Evolutionary conservation across 176 grass and related monocot genomes (phyloP), one percentile per base, ranked within the genome.

Genomic region (Cenchrus purpureus): DNA sequence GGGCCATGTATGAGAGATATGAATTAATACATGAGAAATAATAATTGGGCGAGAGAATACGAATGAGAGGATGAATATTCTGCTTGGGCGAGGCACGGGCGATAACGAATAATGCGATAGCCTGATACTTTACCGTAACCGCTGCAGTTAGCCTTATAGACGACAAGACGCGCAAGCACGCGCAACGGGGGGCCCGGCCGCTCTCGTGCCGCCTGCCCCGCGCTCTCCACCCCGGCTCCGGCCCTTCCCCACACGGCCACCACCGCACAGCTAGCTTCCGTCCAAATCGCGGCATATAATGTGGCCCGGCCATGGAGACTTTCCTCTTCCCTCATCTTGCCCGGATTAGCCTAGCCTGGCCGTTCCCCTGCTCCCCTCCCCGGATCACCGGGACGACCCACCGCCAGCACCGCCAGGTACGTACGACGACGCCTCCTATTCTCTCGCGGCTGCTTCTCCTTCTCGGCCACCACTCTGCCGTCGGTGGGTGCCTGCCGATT

Each of bases 201-300:
- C 22, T 25, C 22, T 25, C 22, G 22, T 25, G 22, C 31, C 31
- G 31, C 31, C 31, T 32, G 31, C 31, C 31, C 31, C 31, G 31
- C 31, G 31, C 31, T 32, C 12, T 44, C 12, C 12, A 2, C 14
- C 4, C 66, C 16, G 10, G 10, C 3, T 5, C 13, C 10, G 6
- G 22, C 73, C 59, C 17, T 9, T 40, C 57, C 76, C 19, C 57
- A 15, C 32, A 22, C n/a, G 57, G 7, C 12, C 70, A 53, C 65
- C 86, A 78, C 74, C 81, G 57, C 29, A 51, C 22, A 51, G 9
- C 15, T 81, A 51, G 9, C 15, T 81, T 64, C 78, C 88, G 55
- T 90, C 88, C 72, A 72, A 86, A 86, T 77, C 78, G 78, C 78
- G 46, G 65, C 78, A 85, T 77, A 77, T 86, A 89, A 86, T 53